A percentile compares a stretch with the other conserved stretches of the same genome.
phyloP scores from a whole-genome alignment of 495 filamentous ascomycete genomes.

The Cenococcum geophilum region DNA sequence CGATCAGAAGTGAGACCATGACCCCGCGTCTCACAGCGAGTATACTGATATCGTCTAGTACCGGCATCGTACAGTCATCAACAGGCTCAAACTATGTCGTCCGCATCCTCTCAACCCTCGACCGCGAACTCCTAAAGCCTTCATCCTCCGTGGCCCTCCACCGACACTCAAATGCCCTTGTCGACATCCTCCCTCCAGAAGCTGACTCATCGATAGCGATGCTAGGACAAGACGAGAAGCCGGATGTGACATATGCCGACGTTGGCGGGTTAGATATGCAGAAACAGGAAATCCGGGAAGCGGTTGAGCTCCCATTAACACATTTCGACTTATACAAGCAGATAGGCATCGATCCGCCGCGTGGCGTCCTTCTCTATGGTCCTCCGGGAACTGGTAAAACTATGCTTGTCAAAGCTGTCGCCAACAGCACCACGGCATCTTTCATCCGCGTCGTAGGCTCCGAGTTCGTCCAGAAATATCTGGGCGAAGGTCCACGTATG shows the following conservation, averaged over 20 bases:
- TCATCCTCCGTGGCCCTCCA: constrained; percentile 96
- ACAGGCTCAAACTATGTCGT: constrained; percentile 99
- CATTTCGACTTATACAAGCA: constrained; percentile 98
- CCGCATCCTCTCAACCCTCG: constrained; percentile 94
- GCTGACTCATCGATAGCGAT: constrained; percentile 98
- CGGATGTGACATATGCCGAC: constrained; percentile 96
- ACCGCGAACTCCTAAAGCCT: constrained; percentile 94
- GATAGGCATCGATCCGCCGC: constrained; percentile 95
- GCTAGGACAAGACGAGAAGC: constrained; percentile 93
- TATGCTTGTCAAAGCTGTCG: constrained; percentile 97
- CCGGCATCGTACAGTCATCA: constrained; percentile 95
- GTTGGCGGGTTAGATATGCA: constrained; percentile 99
- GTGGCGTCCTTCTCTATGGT: constrained; percentile 91
- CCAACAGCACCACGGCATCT: constrained; percentile 94
- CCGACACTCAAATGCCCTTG: constrained; percentile 95
- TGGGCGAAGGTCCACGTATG: constrained; percentile 97
- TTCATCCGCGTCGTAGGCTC: constrained; percentile 98
- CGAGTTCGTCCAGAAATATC: constrained; percentile 97
- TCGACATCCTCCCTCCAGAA: constrained; percentile 96
- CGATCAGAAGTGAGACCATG: constrained; percentile 81
- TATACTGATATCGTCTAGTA: constrained; percentile 48
- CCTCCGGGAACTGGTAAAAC: constrained; percentile 98
- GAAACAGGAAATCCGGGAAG: constrained; percentile 98
- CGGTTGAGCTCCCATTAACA: constrained; percentile 90
- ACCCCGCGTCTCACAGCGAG: constrained; percentile 9